Evolutionary conservation across 2,329 filamentous ascomycete genomes (phyloP).

Genomic region (Apiospora aurea): DNA sequence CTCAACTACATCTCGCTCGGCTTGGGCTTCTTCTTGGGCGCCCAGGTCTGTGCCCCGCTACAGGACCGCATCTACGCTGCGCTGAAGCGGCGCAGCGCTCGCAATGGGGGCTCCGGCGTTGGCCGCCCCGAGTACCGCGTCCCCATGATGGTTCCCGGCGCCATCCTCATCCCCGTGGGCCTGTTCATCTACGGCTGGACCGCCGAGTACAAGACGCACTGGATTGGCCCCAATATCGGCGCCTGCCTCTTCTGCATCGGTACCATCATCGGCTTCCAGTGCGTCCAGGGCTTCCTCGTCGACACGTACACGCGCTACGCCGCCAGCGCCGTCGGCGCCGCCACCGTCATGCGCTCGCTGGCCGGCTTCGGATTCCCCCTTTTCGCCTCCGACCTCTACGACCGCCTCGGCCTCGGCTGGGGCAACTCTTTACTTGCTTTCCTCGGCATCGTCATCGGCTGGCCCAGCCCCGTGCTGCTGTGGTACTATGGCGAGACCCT

Average conservation of each 20-base stretch:
- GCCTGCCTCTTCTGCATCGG: slow-evolving; percentile 47
- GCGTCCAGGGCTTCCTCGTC: slow-evolving; percentile 54
- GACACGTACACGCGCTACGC: slow-evolving; percentile 56
- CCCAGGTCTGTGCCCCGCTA: slow-evolving; percentile 50
- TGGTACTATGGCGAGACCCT: slow-evolving; percentile 48
- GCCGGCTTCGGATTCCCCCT: slow-evolving; percentile 61
- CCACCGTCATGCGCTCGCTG: slow-evolving; percentile 53
- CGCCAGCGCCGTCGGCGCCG: slow-evolving; percentile 53
- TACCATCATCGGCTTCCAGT: slow-evolving; percentile 51
- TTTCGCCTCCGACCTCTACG: slow-evolving; percentile 56
- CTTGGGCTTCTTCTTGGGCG: slow-evolving; percentile 46
- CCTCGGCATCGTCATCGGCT: slow-evolving; percentile 58
- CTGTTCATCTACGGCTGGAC: slow-evolving; percentile 56
- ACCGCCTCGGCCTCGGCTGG: slow-evolving; percentile 53
- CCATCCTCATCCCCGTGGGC: slow-evolving; percentile 50
- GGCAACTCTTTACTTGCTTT: slow-evolving; percentile 54
- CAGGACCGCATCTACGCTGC: slow-evolving; percentile 54
- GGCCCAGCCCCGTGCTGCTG: slow-evolving; percentile 54
- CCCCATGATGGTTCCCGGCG: slow-evolving; percentile 50
- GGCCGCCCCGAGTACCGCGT: slow-evolving; percentile 52
- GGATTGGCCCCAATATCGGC: slow-evolving; percentile 56
- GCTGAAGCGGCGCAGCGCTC: slow-evolving; percentile 49
- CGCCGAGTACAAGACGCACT: slow-evolving; percentile 50
- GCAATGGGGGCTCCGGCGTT: slow-evolving; percentile 39
- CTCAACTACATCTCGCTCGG: slow-evolving; percentile 48